phyloP scores from a whole-genome alignment of 257 asterid genomes.

The Leonotis leonurus region DNA sequence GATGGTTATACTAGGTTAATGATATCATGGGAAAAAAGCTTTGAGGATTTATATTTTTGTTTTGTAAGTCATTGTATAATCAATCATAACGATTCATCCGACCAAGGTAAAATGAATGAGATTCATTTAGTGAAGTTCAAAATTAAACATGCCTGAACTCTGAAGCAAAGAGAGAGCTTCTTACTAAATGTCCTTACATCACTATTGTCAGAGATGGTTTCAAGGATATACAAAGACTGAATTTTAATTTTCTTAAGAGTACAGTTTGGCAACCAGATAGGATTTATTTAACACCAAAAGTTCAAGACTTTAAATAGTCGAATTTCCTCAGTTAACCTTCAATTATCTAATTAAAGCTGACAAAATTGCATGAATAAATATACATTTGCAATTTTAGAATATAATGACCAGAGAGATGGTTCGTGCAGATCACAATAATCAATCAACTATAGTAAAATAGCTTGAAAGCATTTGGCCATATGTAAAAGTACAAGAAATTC shows the following conservation, averaged over 20 bases:
- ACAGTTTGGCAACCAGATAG: background rate
- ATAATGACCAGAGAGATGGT: background rate
- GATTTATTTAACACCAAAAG: background rate
- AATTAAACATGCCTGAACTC: background rate
- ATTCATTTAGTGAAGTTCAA: background rate
- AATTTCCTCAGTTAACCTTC: background rate
- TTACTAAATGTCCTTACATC: background rate
- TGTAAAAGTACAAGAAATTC: background rate
- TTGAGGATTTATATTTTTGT: background rate
- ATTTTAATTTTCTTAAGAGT: background rate
- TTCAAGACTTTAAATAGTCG: background rate
- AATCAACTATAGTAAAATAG: background rate
- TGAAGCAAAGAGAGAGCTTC: conserved; percentile 1
- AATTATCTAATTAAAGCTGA: background rate
- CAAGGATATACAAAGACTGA: background rate
- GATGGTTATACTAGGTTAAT: background rate
- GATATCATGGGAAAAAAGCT: background rate
- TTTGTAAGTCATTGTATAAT: background rate
- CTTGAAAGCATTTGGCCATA: background rate
- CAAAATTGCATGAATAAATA: background rate
- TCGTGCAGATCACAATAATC: background rate
- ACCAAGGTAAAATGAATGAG: background rate
- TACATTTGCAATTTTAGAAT: background rate
- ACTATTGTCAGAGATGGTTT: background rate
- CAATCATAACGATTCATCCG: background rate